Evolutionary conservation across 176 grass and related monocot genomes (phyloP).

Genomic region (Eragrostis nindensis): DNA sequence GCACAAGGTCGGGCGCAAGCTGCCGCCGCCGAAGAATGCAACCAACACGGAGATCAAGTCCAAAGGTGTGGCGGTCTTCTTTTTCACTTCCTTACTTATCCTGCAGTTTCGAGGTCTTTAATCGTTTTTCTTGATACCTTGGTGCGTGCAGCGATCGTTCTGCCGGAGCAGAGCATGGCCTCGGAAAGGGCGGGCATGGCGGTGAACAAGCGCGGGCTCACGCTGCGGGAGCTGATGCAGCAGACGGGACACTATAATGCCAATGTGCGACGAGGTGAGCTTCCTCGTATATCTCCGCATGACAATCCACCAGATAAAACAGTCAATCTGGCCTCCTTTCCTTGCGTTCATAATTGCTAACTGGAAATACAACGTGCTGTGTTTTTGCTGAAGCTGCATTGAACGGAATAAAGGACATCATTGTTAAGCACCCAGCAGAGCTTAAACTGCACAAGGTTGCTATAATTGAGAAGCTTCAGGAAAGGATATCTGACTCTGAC

Average conservation of each 20-base stretch:
- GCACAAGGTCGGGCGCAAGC: slow-evolving; percentile 85
- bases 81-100: neutral
- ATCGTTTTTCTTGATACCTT: neutral
- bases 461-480: slow-evolving; percentile 83
- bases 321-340: neutral
- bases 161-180: slow-evolving; percentile 87
- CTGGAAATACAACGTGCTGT: neutral
- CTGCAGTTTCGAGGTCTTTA: neutral
- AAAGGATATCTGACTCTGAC: slow-evolving; percentile 64
- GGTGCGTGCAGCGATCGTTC: slow-evolving; percentile 48
- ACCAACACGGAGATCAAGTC: slow-evolving; percentile 85
- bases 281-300: neutral
- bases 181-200: slow-evolving; percentile 76
- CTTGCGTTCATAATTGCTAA: neutral
- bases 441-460: slow-evolving; percentile 78
- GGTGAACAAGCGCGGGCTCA: slow-evolving; percentile 80
- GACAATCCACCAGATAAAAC: neutral
- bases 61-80: slow-evolving; percentile 49
- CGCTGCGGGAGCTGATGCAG: slow-evolving; percentile 73
- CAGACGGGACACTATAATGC: slow-evolving; percentile 63
- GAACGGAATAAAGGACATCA: slow-evolving; percentile 72
- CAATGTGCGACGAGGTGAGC: slow-evolving; percentile 61
- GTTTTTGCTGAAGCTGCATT: slow-evolving; percentile 64
- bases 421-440: slow-evolving; percentile 74
- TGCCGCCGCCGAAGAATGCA: slow-evolving; percentile 86